Evolutionary conservation across 1,284 basidiomycete species (phyloP).

Genomic region (Pyrrhoderma lamaoense): DNA sequence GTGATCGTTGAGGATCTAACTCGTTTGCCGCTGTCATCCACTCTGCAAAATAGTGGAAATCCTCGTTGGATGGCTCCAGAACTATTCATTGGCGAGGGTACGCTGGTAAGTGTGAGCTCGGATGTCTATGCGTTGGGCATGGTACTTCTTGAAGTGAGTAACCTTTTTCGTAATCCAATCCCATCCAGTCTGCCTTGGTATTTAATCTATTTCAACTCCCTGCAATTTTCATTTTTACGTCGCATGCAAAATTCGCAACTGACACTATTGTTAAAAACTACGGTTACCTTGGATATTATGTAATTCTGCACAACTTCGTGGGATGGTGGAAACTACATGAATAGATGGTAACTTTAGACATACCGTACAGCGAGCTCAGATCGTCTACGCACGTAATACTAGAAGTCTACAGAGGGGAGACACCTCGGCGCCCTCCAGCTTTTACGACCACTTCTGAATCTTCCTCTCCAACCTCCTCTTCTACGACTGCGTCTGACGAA

Average conservation of each 20-base stretch:
- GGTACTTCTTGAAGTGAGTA: conserved; percentile 17
- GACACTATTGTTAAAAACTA: too few relatives aligned
- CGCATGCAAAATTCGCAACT: too few relatives aligned
- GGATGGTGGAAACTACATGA: too few relatives aligned
- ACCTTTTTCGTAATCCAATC: not conserved
- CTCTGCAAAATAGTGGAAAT: conserved; percentile 14
- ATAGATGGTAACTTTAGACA: conserved; percentile 16
- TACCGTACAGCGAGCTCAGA: conserved; percentile 16
- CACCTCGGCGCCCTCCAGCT: conserved; percentile 14
- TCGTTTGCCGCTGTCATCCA: conserved; percentile 14
- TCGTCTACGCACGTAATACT: conserved; percentile 17
- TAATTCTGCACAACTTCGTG: too few relatives aligned
- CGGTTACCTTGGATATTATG: too few relatives aligned
- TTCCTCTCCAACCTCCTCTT: too few relatives aligned
- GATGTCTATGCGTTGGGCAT: conserved; percentile 19
- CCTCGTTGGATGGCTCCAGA: conserved; percentile 21
- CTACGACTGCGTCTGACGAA: not conserved
- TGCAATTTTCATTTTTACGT: not conserved
- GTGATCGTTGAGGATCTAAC: conserved; percentile 18
- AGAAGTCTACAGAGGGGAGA: conserved; percentile 5
- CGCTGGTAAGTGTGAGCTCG: conserved; percentile 3
- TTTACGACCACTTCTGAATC: too few relatives aligned
- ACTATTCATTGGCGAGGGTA: conserved; percentile 13
- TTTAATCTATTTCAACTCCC: not conserved
- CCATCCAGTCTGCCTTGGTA: not conserved